These are phyloP conservation scores for Heteromeles arbutifolia DNA, from an alignment of 306 rosid genomes.

Conservation along the genomic window DNA sequence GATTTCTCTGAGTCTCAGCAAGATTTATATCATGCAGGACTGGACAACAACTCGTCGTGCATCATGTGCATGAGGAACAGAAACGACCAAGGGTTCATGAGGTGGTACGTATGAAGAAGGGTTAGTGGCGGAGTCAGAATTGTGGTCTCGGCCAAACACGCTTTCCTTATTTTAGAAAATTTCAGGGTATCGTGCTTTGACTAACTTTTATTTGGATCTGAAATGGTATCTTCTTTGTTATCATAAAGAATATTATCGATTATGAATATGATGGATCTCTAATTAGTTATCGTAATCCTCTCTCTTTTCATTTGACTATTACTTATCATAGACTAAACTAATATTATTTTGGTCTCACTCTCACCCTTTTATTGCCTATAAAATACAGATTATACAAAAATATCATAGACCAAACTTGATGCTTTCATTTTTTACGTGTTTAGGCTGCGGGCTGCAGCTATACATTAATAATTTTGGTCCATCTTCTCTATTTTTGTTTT, in stretches of 20 bases:
- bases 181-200: no score
- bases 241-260: no score
- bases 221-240: no score
- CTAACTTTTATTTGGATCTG: no score
- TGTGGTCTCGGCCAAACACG: no score
- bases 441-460: background rate
- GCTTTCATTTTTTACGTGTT: background rate
- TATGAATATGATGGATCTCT: no score
- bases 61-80: constrained; percentile 57
- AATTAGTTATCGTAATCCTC: no score
- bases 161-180: no score
- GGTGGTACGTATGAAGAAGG: constrained; percentile 76
- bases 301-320: no score
- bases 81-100: constrained; percentile 55
- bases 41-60: constrained; percentile 24
- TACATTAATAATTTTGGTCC: background rate
- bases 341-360: no score
- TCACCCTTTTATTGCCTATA: no score
- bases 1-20: constrained; percentile 56
- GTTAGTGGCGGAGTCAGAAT: constrained; percentile 24
- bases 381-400: background rate
- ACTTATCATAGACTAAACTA: no score
- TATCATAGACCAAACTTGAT: background rate
- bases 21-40: constrained; percentile 50
- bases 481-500: background rate